These are phyloP conservation scores for sunflower (Helianthus annuus) DNA, from an alignment of 129 eudicot species.

Conservation along the genomic window DNA sequence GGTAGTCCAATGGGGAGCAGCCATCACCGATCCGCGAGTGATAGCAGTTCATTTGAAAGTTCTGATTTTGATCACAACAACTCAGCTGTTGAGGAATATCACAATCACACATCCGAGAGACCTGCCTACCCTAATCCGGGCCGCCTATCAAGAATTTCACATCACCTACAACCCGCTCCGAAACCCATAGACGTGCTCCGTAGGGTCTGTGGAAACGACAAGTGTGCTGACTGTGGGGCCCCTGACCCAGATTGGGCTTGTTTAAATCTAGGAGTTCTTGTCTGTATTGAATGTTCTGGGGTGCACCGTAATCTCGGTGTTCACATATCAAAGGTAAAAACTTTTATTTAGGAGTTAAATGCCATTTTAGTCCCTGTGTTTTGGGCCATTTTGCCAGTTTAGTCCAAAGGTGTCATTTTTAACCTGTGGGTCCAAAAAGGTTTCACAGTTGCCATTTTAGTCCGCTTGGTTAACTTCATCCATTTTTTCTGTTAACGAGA, in stretches of 20 bases:
- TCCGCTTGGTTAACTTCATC: too few species aligned
- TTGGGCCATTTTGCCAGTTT: too few species aligned
- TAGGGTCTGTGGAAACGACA: constrained; percentile 81
- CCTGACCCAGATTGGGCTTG: constrained; percentile 99
- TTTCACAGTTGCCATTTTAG: too few species aligned
- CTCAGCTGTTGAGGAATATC: constrained; percentile 53
- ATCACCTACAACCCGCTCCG: constrained; percentile 58
- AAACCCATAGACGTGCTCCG: constrained; percentile 81
- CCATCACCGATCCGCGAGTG: constrained; percentile 93
- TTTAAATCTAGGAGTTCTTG: constrained; percentile 88
- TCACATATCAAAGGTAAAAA: constrained; percentile 88
- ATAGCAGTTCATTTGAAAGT: constrained; percentile 95
- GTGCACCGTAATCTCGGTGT: constrained; percentile 99
- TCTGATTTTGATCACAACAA: constrained; percentile 76
- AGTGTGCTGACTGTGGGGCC: constrained; percentile 96
- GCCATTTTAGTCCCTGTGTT: too few species aligned
- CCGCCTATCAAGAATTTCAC: constrained; percentile 74
- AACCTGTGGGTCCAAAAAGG: too few species aligned
- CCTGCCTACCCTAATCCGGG: constrained; percentile 62
- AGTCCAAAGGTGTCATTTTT: too few species aligned
- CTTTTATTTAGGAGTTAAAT: neutral
- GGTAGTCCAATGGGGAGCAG: constrained; percentile 91
- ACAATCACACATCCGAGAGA: constrained; percentile 64
- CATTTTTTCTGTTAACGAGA: too few species aligned
- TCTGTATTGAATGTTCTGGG: constrained; percentile 98